Evolutionary conservation across 2,329 filamentous ascomycete species (phyloP).

Genomic region (Aspergillus pseudonomiae): DNA sequence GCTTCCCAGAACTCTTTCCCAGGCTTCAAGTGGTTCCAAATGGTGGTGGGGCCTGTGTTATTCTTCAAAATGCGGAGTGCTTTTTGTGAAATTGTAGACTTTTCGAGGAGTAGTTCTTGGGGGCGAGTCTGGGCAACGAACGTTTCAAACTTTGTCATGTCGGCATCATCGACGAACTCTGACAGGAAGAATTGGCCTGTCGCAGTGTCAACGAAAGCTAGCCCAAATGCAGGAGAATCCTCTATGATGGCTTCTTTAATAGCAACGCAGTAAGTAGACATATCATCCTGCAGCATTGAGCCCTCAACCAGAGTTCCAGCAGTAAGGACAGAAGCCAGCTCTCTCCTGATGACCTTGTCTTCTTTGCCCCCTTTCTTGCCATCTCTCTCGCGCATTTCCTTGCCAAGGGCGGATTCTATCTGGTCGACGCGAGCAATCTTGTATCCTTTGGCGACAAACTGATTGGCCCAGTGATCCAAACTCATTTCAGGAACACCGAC

Average conservation of each 20-base stretch:
- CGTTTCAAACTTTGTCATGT: constrained; percentile 96
- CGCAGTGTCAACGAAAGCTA: constrained; percentile 92
- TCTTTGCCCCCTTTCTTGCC: constrained; percentile 61
- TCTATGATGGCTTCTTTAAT: constrained; percentile 80
- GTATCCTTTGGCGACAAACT: constrained; percentile 96
- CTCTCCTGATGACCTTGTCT: constrained; percentile 90
- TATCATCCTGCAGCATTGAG: constrained; percentile 96
- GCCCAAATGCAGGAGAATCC: constrained; percentile 79
- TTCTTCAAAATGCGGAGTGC: constrained; percentile 93
- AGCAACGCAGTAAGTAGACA: constrained; percentile 93
- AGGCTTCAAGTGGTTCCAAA: constrained; percentile 92
- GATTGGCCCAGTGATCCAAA: constrained; percentile 95
- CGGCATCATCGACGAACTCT: constrained; percentile 86
- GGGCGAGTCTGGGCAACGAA: constrained; percentile 91
- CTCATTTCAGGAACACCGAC: constrained; percentile 95
- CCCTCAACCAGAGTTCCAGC: constrained; percentile 92
- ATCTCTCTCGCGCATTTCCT: constrained; percentile 97
- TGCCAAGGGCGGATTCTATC: constrained; percentile 91
- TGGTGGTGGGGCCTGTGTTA: constrained; percentile 86
- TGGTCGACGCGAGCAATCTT: constrained; percentile 97
- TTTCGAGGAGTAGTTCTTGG: constrained; percentile 86
- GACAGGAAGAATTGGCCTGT: constrained; percentile 95
- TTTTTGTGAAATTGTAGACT: constrained; percentile 82
- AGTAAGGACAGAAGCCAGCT: constrained; percentile 88
- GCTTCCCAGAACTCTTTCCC: constrained; percentile 89